Evolutionary conservation across 164 flowering plant genomes (phyloP), one percentile per base, ranked within the genome.

Genomic region (Cinnamomum chago): DNA sequence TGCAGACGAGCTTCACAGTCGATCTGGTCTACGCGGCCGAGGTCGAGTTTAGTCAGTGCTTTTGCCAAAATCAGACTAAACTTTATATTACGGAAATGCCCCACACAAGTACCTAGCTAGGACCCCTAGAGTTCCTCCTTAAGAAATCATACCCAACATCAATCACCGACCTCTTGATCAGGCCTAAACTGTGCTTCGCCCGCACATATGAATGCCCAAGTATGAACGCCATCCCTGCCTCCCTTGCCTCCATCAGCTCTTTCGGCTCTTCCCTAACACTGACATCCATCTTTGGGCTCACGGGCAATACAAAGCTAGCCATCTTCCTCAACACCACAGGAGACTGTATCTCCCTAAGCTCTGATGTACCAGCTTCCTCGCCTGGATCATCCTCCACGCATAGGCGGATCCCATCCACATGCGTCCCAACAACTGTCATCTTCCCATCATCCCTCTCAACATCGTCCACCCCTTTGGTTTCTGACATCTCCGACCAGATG

Each of bases 191-290:
- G 23, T 81, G 81, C 79, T 92, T 91, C 1, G 98, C 97, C 65
- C 75, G 88, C 64, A 92, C 90, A 64, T 94, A 85, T 0, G 92
- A 85, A 70, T 91, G 89, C 11, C 98, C 95, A 60, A 90, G 62
- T 65, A 94, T 94, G 81, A 88, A 92, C 2, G 98, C 95, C 73
- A 94, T 80, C 47, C 98, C 97, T 0, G 90, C 89, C 70, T 94
- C 98, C 83, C 91, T 84, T 4, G 98, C 98, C 73, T 91, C 95
- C 92, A 82, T 89, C 50, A 94, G 83, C 47, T 92, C 98, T 67
- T 78, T 66, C 76, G 92, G 67, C 82, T 94, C 98, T 62, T 86
- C 92, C 74, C 72, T 76, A 18, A 83, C 81, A 0, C 77, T 74
- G 22, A 5, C 74, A 67, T 90, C 95, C 23, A 92, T 88, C 75